Percentiles rank a stretch among this genome's conserved stretches.
Evolutionary conservation across 108 stramenopile genomes (phyloP).

Genomic region (Epithemia pelagica): DNA sequence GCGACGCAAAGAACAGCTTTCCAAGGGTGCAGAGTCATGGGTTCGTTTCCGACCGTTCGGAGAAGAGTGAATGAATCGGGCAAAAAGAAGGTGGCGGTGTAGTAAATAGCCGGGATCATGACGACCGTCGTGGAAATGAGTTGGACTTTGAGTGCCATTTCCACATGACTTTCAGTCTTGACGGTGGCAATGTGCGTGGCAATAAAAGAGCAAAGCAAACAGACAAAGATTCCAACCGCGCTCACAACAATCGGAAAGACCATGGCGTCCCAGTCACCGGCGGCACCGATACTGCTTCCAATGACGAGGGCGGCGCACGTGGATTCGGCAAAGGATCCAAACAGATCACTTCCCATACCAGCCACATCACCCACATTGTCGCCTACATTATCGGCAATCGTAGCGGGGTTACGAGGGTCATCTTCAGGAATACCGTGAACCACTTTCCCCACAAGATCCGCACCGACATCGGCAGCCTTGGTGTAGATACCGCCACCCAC

Average conservation of each 20-base stretch:
- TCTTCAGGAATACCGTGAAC: constrained; percentile 98
- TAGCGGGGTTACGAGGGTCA: constrained; percentile 98
- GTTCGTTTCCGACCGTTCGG: constrained; percentile 53
- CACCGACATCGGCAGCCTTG: constrained; percentile 99
- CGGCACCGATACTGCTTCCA: constrained; percentile 80
- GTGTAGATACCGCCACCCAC: constrained; percentile 99
- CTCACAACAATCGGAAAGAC: constrained; percentile 94
- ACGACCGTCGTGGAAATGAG: constrained; percentile 93
- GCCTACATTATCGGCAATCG: constrained; percentile 99
- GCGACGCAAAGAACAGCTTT: constrained; percentile 65
- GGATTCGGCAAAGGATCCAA: constrained; percentile 96
- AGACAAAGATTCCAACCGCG: constrained; percentile 93
- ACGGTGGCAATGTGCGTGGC: constrained; percentile 93
- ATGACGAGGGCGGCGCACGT: constrained; percentile 97
- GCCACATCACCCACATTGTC: constrained; percentile 88
- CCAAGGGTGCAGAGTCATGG: constrained; percentile 51
- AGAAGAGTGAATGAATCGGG: constrained; percentile 63
- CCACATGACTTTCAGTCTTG: constrained; percentile 79
- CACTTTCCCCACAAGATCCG: constrained; percentile 99
- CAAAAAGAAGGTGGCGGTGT: constrained; percentile 73
- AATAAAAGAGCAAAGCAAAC: constrained; percentile 92
- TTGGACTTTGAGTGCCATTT: constrained; percentile 89
- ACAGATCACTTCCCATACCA: constrained; percentile 96
- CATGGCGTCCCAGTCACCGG: constrained; percentile 89
- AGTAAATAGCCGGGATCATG: constrained; percentile 89